These are phyloP conservation scores for Fallopia convolvulus DNA, from an alignment of 148 eudicot genomes.

Conservation along the genomic window DNA sequence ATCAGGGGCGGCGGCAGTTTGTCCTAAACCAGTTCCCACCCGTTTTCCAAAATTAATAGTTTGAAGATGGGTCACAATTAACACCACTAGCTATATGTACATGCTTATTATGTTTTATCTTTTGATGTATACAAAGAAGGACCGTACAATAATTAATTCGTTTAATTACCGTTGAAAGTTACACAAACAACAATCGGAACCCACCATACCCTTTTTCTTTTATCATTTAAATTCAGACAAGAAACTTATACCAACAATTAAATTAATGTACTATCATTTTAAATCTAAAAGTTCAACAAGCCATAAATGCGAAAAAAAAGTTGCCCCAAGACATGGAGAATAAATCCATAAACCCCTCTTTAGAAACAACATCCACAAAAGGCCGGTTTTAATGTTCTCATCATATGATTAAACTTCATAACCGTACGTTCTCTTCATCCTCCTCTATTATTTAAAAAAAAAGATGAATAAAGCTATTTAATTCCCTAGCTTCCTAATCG, in stretches of 20 bases:
- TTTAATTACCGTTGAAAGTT: background rate
- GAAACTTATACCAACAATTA: background rate
- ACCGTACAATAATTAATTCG: background rate
- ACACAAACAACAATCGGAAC: background rate
- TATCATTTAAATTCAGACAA: background rate
- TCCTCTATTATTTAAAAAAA: too few species aligned
- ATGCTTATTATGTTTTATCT: background rate
- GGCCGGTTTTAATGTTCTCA: background rate
- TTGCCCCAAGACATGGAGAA: conserved; percentile 8
- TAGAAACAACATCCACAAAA: background rate
- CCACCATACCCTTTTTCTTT: background rate
- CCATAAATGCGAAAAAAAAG: background rate
- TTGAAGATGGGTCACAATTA: background rate
- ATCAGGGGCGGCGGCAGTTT: too few species aligned
- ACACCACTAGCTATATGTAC: background rate
- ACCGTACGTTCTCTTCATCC: background rate
- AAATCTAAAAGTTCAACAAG: background rate
- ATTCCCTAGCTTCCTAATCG: too few species aligned
- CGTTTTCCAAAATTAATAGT: too few species aligned
- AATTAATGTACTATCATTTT: background rate
- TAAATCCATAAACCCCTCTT: background rate
- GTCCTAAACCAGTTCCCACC: too few species aligned
- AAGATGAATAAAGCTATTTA: too few species aligned
- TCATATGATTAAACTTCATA: background rate
- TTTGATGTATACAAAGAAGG: background rate